Percentiles rank a stretch among this genome's conserved stretches.
Conservation (phyloP, 169 alveolate species). For the Plasmodium knowlesi region DNA sequence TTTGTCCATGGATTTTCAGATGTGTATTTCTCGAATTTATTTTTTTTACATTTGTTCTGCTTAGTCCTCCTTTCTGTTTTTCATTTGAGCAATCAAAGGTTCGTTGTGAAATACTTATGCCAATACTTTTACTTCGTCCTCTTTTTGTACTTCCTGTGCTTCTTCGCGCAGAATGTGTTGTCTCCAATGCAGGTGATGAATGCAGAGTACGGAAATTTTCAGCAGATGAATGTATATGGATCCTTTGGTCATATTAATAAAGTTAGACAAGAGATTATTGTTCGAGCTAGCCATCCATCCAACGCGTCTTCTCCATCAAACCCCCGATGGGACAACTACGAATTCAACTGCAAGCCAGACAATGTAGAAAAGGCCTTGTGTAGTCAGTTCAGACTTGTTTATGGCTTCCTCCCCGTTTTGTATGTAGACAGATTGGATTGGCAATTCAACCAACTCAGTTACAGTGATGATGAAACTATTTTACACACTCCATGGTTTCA, state of each 20-base stretch:
- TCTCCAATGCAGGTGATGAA: conserved; percentile 67
- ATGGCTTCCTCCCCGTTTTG: conserved; percentile 33
- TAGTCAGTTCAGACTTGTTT: conserved; percentile 5
- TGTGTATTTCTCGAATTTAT: not conserved
- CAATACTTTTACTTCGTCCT: conserved; percentile 49
- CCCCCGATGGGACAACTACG: conserved; percentile 6
- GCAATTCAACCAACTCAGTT: conserved; percentile 24
- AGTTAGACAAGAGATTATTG: conserved; percentile 34
- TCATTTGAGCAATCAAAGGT: conserved; percentile 19
- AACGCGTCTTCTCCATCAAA: not conserved
- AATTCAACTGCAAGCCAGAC: conserved; percentile 64
- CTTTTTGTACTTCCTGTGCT: conserved; percentile 16
- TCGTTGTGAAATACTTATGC: not conserved
- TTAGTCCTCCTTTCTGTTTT: conserved; percentile 3
- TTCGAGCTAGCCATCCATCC: not conserved
- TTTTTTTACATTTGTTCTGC: not conserved
- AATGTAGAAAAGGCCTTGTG: conserved; percentile 24
- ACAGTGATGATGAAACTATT: conserved; percentile 6
- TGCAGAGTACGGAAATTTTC: conserved; percentile 14
- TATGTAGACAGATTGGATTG: conserved; percentile 68
- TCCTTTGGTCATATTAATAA: conserved; percentile 53
- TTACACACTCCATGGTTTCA: conserved; percentile 37
- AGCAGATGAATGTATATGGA: conserved; percentile 59
- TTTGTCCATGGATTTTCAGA: conserved; percentile 22
- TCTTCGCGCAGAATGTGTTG: conserved; percentile 26